Evolutionary conservation across 441 rosid genomes (phyloP).

Genomic region (Erysimum cheiri): DNA sequence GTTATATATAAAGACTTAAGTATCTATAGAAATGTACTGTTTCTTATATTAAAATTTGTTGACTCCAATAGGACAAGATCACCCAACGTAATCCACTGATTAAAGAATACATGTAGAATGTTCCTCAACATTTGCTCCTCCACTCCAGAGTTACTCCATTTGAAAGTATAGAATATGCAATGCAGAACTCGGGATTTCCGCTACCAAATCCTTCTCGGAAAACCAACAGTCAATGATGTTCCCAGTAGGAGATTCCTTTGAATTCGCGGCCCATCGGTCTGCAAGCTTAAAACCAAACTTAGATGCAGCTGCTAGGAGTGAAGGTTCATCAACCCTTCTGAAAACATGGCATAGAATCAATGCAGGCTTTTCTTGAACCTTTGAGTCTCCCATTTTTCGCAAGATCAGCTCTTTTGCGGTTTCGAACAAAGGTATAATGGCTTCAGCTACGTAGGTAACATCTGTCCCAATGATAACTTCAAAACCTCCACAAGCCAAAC

Average conservation of each 20-base stretch:
- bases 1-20: no score
- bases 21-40: no score
- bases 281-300: constrained; percentile 67
- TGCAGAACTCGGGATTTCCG: constrained; percentile 57
- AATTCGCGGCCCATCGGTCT: constrained; percentile 65
- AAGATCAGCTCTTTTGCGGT: constrained; percentile 74
- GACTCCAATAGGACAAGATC: no score
- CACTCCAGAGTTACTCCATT: constrained; percentile 34
- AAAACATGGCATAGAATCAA: constrained; percentile 79
- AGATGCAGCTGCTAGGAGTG: constrained; percentile 68
- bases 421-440: constrained; percentile 71
- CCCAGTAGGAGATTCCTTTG: constrained; percentile 34
- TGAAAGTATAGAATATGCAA: constrained; percentile 77
- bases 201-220: constrained; percentile 41
- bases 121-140: neutral
- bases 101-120: neutral
- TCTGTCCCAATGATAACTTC: constrained; percentile 86
- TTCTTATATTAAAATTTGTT: no score
- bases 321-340: constrained; percentile 78
- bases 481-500: constrained; percentile 56
- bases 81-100: neutral
- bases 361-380: constrained; percentile 49
- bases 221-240: constrained; percentile 70
- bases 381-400: constrained; percentile 23
- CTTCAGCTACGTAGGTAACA: constrained; percentile 73